Evolutionary conservation across 2,329 filamentous ascomycete species (phyloP).

Genomic region (Pseudogymnoascus sp.): DNA sequence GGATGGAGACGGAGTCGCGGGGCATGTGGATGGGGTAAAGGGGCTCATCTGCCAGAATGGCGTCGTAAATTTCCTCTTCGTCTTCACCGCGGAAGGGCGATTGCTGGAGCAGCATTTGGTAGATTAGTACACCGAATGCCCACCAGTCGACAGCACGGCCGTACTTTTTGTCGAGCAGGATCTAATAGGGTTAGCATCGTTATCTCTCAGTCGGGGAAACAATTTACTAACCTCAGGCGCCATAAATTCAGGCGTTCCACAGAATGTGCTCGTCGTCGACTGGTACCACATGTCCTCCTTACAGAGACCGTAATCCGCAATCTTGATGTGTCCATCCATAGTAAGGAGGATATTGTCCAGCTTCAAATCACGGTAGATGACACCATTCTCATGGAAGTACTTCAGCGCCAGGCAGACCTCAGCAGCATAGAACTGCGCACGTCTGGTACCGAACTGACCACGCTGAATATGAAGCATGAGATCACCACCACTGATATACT

Average conservation of each 20-base stretch:
- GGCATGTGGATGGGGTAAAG: constrained; percentile 99
- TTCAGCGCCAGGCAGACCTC: constrained; percentile 96
- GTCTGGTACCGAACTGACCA: constrained; percentile 89
- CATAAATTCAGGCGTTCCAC: constrained; percentile 99
- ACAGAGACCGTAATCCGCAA: constrained; percentile 96
- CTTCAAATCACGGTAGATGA: constrained; percentile 85
- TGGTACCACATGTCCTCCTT: constrained; percentile 99
- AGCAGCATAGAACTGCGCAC: constrained; percentile 97
- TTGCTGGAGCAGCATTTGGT: constrained; percentile 98
- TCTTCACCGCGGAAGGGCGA: constrained; percentile 98
- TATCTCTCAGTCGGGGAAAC: constrained; percentile 10
- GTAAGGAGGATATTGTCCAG: constrained; percentile 87
- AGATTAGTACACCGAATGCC: constrained; percentile 98
- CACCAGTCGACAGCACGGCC: constrained; percentile 97
- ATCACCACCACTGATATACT: constrained; percentile 97
- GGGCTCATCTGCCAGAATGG: constrained; percentile 93
- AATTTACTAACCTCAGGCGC: constrained; percentile 70
- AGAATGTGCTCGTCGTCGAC: constrained; percentile 94
- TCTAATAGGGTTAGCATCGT: constrained; percentile 45
- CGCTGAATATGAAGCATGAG: constrained; percentile 98
- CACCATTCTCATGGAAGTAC: constrained; percentile 98
- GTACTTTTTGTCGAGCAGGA: constrained; percentile 96
- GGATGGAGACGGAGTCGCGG: constrained; percentile 89
- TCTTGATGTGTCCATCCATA: constrained; percentile 95
- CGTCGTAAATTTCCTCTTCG: constrained; percentile 98